Evolutionary conservation across 1,139 yeast genomes (phyloP), one percentile per base, ranked within the genome.

Genomic region (Taphrina wiesneri): DNA sequence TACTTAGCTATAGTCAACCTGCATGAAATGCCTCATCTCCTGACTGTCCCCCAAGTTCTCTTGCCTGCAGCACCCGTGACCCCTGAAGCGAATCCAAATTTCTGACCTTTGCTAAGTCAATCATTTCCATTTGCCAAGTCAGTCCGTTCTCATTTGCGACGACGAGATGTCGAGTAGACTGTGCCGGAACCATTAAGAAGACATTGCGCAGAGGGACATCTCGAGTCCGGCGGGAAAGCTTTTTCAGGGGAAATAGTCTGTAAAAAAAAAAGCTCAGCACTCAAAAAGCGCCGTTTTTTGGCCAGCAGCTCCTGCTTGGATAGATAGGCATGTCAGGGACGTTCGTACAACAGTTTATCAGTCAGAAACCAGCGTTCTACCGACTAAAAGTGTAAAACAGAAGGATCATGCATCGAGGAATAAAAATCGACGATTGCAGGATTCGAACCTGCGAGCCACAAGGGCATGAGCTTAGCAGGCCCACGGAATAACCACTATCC

Each of bases 401-500:
- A 63, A 25, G 56, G n/a, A n/a, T n/a, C n/a, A n/a, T n/a, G n/a
- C n/a, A n/a, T n/a, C n/a, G n/a, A n/a, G n/a, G n/a, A n/a, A n/a
- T n/a, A n/a, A n/a, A 39, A 39, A 15, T 45, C 56, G 56, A 26
- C 56, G 56, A 21, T 32, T 32, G 56, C 43, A 52, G 56, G 56
- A 52, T 34, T 52, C 56, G 56, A 52, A 52, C 56, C 56, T 52
- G 43, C 56, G 56, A 26, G 56, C 43, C 43, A 26, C 32, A 34
- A 52, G 56, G 43, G 43, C 56, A 52, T 34, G 56, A 52, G 56
- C 56, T 52, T 52, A 52, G 56, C 56, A 52, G 56, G 56, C 56
- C 56, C 56, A 34, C 56, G 43, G 43, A 34, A 34, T 52, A 52
- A 52, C 56, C 56, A 52, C 56, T 52, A 34, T 34, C 43, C 43